A percentile compares a stretch with the other conserved stretches of the same genome.
phyloP scores from a whole-genome alignment of 2,329 filamentous ascomycete species.

The Xylariaceae sp. region DNA sequence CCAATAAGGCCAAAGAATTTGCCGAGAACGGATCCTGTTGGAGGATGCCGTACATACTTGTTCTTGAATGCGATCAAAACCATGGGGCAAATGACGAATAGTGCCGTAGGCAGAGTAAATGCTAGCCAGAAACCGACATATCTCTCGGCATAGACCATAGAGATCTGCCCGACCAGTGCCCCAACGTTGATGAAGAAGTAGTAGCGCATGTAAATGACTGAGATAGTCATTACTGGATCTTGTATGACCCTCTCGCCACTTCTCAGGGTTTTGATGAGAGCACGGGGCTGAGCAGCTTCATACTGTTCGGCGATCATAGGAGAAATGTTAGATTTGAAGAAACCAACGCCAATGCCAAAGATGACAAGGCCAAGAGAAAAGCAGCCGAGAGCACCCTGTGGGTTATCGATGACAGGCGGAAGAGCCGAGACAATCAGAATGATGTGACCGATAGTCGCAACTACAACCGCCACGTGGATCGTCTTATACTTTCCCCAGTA shows the following conservation, averaged over 20 bases:
- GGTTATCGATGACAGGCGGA: slow-evolving; percentile 50
- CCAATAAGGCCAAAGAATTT: slow-evolving; percentile 61
- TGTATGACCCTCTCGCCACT: slow-evolving; percentile 58
- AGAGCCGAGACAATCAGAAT: slow-evolving; percentile 57
- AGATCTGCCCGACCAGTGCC: slow-evolving; percentile 48
- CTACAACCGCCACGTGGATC: slow-evolving; percentile 39
- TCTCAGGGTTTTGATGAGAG: slow-evolving; percentile 49
- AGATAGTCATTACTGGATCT: slow-evolving; percentile 62
- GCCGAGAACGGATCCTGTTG: slow-evolving; percentile 60
- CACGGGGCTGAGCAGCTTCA: slow-evolving; percentile 48
- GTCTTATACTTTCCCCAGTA: slow-evolving; percentile 59
- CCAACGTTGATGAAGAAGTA: slow-evolving; percentile 75
- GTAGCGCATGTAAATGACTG: slow-evolving; percentile 68
- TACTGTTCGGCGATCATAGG: slow-evolving; percentile 62
- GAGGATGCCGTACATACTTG: slow-evolving; percentile 46
- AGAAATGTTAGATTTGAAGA: slow-evolving; percentile 61
- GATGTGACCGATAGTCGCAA: slow-evolving; percentile 55
- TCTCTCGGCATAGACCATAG: slow-evolving; percentile 64
- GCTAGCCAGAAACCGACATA: slow-evolving; percentile 61
- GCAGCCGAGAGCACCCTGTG: slow-evolving; percentile 47
- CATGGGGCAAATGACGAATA: slow-evolving; percentile 58
- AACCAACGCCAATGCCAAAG: slow-evolving; percentile 62
- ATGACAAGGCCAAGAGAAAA: slow-evolving; percentile 56
- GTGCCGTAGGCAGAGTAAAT: slow-evolving; percentile 42
- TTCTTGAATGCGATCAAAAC: slow-evolving; percentile 45